Conservation (phyloP, 2,329 filamentous ascomycete species). For the Aphanoascus verrucosus region DNA sequence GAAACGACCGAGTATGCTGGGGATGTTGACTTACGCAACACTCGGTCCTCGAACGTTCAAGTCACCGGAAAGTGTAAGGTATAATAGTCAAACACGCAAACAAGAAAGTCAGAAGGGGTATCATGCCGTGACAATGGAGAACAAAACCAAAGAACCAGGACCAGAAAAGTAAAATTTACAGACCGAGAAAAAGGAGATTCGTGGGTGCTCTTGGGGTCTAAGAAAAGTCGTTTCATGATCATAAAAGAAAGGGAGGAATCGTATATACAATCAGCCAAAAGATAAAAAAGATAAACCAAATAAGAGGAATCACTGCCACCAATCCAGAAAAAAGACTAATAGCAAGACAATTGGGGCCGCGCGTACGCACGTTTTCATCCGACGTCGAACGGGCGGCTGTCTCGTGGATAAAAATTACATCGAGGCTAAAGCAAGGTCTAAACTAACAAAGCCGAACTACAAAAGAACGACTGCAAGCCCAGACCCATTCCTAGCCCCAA, state of each 20-base stretch:
- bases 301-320: not conserved
- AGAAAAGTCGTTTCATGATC: conserved; percentile 11
- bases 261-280: conserved; percentile 8
- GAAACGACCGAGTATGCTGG: no score
- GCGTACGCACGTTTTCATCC: not conserved
- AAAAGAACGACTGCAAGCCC: conserved; percentile 12
- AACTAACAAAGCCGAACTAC: conserved; percentile 13
- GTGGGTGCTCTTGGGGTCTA: not conserved
- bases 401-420: conserved; percentile 7
- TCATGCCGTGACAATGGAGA: no score
- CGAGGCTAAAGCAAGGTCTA: conserved; percentile 11
- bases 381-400: not conserved
- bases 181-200: not conserved
- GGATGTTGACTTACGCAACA: no score
- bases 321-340: conserved; percentile 5
- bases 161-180: not conserved
- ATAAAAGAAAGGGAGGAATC: conserved; percentile 1
- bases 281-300: not conserved
- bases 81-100: no score
- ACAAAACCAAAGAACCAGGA: not conserved
- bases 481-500: conserved; percentile 10
- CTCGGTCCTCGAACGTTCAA: no score
- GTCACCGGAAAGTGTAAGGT: no score
- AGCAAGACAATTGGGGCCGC: not conserved
- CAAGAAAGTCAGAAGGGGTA: no score